Evolutionary conservation across 257 asterid genomes (phyloP), one percentile per base, ranked within the genome.

Genomic region (Jacaranda copaia): DNA sequence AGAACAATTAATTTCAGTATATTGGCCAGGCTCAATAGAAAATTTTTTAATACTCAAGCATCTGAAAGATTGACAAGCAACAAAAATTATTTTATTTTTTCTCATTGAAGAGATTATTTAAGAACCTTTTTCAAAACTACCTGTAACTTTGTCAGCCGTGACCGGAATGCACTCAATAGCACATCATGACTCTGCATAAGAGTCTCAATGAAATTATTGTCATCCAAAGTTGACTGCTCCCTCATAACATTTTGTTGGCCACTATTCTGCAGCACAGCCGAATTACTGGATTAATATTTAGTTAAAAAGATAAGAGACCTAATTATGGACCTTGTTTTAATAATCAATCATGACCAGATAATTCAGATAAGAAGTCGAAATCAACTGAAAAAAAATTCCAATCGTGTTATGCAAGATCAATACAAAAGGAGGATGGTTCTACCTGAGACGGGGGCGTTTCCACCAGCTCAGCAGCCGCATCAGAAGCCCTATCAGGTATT

Each of bases 111-210:
- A 49, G 19, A 25, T n/a, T 18, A 13, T 10, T 18, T 48, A 61
- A 57, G 38, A 48, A 59, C 5, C 13, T 68, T 55, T 59, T 71
- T 38, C 20, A 75, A 81, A 62, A 51, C 76, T 82, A 96, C 99
- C 91, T 96, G 98, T 81, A 93, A 83, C 92, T 91, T 96, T 70
- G 98, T 93, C 79, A 96, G 88, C 52, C 99, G 91, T 68, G 98
- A 90, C 64, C 92, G 86, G 45, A 87, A 87, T 1, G 97, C 82
- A 84, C 95, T 96, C 81, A 96, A 77, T 12, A 93, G 89, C 72
- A 79, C 73, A 76, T 93, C 98, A 85, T 96, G 99, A 83, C 84
- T 81, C 87, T 89, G 89, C 97, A 89, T 87, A 77, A 93, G 75
- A 76, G 57, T 81, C 80, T 90, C 96, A 76, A 88, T 81, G 75